phyloP scores from a whole-genome alignment of 164 flowering plant genomes.

The Vitis riparia region DNA sequence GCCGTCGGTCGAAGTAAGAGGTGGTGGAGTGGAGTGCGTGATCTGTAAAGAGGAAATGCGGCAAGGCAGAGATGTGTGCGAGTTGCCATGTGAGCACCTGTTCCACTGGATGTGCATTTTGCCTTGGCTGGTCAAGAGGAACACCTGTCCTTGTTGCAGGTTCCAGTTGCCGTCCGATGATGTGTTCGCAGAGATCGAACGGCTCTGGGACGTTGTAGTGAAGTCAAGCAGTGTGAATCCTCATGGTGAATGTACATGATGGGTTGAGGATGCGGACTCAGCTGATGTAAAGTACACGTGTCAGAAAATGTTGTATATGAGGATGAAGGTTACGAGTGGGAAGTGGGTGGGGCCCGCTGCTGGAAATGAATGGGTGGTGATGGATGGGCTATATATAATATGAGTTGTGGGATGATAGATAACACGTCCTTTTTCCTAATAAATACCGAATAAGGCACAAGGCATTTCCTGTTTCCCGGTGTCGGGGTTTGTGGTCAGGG shows the following conservation, averaged over 20 bases:
- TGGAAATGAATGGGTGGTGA: neutral
- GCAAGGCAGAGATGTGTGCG: conserved; percentile 72
- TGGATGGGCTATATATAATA: neutral
- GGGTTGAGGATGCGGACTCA: neutral
- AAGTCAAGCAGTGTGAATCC: conserved; percentile 17
- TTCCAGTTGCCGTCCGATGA: conserved; percentile 77
- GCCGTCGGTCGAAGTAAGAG: conserved; percentile 52
- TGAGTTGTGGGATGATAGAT: conserved; percentile 6
- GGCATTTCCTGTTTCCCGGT: too few relatives aligned
- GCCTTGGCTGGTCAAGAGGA: conserved; percentile 74
- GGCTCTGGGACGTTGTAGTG: conserved; percentile 65
- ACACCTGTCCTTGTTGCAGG: conserved; percentile 92
- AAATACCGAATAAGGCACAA: too few relatives aligned
- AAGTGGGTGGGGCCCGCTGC: too few relatives aligned
- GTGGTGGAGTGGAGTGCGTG: conserved; percentile 50
- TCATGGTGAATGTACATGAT: neutral
- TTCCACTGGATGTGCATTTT: conserved; percentile 86
- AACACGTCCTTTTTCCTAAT: too few relatives aligned
- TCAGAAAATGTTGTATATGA: neutral
- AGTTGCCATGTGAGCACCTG: conserved; percentile 81
- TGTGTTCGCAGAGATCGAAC: conserved; percentile 71
- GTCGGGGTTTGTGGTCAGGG: too few relatives aligned
- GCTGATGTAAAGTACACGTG: neutral
- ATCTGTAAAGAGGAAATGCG: conserved; percentile 79
- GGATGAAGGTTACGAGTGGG: too few relatives aligned